These are phyloP conservation scores for Candida arabinofermentans DNA, from an alignment of 805 yeast species.

Conservation along the genomic window DNA sequence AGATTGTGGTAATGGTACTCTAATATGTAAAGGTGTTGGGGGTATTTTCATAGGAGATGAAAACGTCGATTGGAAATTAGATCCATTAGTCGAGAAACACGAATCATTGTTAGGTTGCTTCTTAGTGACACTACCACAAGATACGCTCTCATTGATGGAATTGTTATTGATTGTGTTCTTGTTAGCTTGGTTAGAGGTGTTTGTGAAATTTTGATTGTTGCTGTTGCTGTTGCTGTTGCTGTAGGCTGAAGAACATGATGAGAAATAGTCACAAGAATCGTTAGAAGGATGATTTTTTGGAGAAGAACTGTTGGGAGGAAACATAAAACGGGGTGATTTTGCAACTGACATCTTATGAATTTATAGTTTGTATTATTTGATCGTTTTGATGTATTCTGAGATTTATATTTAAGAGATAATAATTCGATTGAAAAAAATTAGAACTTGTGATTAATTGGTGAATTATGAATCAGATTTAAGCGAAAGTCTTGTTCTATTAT, in stretches of 20 bases:
- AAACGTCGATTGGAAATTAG: background rate
- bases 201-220: background rate
- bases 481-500: no score
- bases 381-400: no score
- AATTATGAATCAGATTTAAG: no score
- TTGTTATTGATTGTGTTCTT: no score
- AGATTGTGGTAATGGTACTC: background rate
- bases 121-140: no score
- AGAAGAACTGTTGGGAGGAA: background rate
- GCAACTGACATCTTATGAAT: constrained; percentile 1
- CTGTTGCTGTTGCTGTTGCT: background rate
- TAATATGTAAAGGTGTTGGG: background rate
- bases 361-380: no score
- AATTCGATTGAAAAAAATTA: no score
- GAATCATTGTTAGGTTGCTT: no score
- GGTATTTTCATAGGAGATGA: background rate
- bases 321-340: constrained; percentile 6
- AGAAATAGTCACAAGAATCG: constrained; percentile 1
- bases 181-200: background rate
- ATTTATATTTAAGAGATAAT: no score
- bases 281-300: constrained; percentile 1
- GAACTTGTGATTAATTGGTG: no score
- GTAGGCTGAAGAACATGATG: constrained; percentile 1
- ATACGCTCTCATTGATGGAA: no score
- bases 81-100: no score